A percentile compares a stretch with the other conserved stretches of the same genome.
These are phyloP conservation scores for Penicillium lividum DNA, from an alignment of 495 filamentous ascomycete species.

Conservation along the genomic window DNA sequence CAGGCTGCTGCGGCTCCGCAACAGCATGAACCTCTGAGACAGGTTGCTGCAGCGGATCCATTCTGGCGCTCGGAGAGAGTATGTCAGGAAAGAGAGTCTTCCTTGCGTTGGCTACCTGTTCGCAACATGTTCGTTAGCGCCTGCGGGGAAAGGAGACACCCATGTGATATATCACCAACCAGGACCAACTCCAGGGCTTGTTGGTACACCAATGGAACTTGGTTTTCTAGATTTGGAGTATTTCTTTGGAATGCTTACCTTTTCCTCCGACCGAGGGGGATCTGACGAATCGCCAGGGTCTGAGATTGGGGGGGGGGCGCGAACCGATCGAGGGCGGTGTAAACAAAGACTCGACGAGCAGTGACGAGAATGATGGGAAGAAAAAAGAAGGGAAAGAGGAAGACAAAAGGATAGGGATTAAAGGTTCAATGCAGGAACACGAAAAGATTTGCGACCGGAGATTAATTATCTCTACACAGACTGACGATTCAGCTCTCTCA, in stretches of 20 bases:
- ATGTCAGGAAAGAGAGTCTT: not conserved
- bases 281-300: slow-evolving; percentile 1
- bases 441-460: not conserved
- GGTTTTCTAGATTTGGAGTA: not conserved
- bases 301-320: slow-evolving; percentile 1
- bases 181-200: not conserved
- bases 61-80: slow-evolving; percentile 8
- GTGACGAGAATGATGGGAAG: not conserved
- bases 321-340: slow-evolving; percentile 7
- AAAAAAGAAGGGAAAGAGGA: not conserved
- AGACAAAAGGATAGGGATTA: not conserved
- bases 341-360: not conserved
- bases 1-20: slow-evolving; percentile 32
- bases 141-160: slow-evolving; percentile 27
- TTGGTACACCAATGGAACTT: not conserved
- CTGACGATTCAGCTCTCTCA: slow-evolving; percentile 23
- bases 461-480: not conserved
- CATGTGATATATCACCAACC: slow-evolving; percentile 17
- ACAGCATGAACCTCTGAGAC: slow-evolving; percentile 24
- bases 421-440: slow-evolving; percentile 11
- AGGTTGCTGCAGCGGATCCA: slow-evolving; percentile 36
- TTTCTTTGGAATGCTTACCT: not conserved
- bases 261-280: slow-evolving; percentile 1
- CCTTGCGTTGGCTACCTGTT: slow-evolving; percentile 11
- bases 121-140: slow-evolving; percentile 11